These are phyloP conservation scores for Botrytis paeoniae DNA, from an alignment of 2,329 filamentous ascomycete genomes.

Conservation along the genomic window DNA sequence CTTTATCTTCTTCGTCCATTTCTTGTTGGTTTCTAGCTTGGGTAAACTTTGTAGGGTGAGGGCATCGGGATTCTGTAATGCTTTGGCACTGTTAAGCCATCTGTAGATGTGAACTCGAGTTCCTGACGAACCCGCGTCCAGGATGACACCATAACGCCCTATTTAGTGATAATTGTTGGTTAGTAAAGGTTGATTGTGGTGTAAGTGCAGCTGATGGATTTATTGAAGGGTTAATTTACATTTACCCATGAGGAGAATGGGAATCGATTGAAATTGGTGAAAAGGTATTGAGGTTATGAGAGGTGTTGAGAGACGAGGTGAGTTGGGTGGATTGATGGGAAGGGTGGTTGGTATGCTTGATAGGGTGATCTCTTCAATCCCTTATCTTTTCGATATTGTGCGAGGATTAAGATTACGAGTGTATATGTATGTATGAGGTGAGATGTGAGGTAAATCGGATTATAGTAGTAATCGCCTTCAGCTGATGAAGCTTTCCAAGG, in stretches of 20 bases:
- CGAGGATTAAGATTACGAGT: not conserved
- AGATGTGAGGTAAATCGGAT: not conserved
- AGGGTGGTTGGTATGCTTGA: not conserved
- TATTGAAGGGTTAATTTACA: not conserved
- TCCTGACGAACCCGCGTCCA: constrained; percentile 96
- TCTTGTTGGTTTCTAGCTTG: constrained; percentile 75
- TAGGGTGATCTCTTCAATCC: not conserved
- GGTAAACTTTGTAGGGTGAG: constrained; percentile 68
- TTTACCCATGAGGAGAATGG: constrained; percentile 20
- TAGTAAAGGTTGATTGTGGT: not conserved
- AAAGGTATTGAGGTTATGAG: not conserved
- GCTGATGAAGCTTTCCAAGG: not conserved
- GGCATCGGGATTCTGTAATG: constrained; percentile 57
- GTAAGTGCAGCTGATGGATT: not conserved
- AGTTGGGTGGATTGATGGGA: not conserved
- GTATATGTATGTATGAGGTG: not conserved
- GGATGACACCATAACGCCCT: constrained; percentile 80
- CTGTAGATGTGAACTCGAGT: constrained; percentile 92
- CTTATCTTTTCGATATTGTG: not conserved
- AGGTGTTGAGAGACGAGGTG: not conserved
- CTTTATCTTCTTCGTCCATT: constrained; percentile 90
- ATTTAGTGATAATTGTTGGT: not conserved
- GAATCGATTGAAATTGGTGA: not conserved
- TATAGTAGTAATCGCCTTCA: not conserved
- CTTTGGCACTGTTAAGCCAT: constrained; percentile 76